Percentiles rank a stretch among this genome's conserved stretches.
Conservation (phyloP, 2,329 filamentous ascomycete species). For the Amylocarpus encephaloides region DNA sequence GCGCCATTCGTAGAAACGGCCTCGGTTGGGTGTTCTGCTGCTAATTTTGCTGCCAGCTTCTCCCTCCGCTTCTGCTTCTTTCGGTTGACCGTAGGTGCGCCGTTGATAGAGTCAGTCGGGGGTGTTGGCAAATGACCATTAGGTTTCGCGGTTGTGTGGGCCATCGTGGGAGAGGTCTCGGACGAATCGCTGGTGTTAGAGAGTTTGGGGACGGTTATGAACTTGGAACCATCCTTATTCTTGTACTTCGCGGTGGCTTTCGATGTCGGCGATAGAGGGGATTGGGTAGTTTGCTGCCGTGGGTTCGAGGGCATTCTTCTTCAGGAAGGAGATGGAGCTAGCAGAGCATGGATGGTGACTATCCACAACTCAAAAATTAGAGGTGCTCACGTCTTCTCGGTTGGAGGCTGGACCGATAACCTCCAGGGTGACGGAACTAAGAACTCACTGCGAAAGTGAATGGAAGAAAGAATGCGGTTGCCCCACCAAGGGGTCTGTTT, state of each 20-base stretch:
- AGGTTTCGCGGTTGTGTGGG: constrained; percentile 28
- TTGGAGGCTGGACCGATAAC: constrained; percentile 6
- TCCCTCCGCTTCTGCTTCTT: constrained; percentile 94
- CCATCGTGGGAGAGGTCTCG: constrained; percentile 43
- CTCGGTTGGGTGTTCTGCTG: constrained; percentile 25
- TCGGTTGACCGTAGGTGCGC: constrained; percentile 61
- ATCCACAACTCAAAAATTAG: constrained; percentile 22
- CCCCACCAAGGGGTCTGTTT: constrained; percentile 29
- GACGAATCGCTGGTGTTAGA: constrained; percentile 43
- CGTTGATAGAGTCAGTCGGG: constrained; percentile 25
- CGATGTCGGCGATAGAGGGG: constrained; percentile 45
- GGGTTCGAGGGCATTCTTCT: constrained; percentile 47
- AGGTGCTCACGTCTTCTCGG: neutral
- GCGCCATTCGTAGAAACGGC: constrained; percentile 18
- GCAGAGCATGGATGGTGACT: constrained; percentile 18
- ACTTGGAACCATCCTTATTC: constrained; percentile 64
- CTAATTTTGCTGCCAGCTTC: constrained; percentile 48
- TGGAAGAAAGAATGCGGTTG: constrained; percentile 16
- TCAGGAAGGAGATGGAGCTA: constrained; percentile 9
- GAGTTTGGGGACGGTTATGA: constrained; percentile 57
- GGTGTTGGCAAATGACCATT: constrained; percentile 27
- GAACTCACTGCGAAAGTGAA: constrained; percentile 21
- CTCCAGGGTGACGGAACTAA: constrained; percentile 4
- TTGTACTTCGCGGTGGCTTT: constrained; percentile 55
- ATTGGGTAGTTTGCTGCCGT: constrained; percentile 43